Evolutionary conservation across 202 grass and related monocot genomes (phyloP), one percentile per base, ranked within the genome.

Genomic region (Panicum virgatum): DNA sequence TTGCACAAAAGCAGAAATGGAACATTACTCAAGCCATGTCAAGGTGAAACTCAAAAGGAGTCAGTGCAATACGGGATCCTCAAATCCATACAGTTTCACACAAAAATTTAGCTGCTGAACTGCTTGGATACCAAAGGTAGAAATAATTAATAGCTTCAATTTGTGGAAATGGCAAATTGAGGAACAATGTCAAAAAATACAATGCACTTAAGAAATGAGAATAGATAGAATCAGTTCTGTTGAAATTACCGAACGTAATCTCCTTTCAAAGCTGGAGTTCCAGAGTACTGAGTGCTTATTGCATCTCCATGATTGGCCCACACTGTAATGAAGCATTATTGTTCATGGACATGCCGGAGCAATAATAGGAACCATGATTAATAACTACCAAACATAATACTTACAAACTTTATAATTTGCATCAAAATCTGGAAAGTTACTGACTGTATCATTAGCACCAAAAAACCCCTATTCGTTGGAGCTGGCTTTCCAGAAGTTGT

Each of bases 291-390:
- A 75, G 86, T 96, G 71, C 96, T 99, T 87, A 99, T 90, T 80
- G 90, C 91, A 90, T 99, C 96, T 62, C 96, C 96, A 90, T 99
- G 96, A 78, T 94, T 96, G 65, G 92, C 96, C 96, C 96, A 99
- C 85, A 99, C 96, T 99, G 62, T 69, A 92, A 77, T 53, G 14
- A 38, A 79, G 34, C 30, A 66, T 19, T 65, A 86, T 81, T 67
- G 51, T 81, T 69, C 58, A 69, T 37, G 27, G 66, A 48, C 16
- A 83, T 36, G 27, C 18, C 30, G 9, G 27, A 52, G 19, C 39
- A 66, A 8, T 62, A 87, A 44, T 37, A 89, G 66, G 36, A 67
- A 39, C 19, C 13, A 36, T 40, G 22, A 61, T 73, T 60, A 72
- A 12, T 68, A 42, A 69, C 77, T 82, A 66, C 16, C 6, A 73